Evolutionary conservation across 164 flowering plant species (phyloP).

Genomic region (Akebia trifoliata): DNA sequence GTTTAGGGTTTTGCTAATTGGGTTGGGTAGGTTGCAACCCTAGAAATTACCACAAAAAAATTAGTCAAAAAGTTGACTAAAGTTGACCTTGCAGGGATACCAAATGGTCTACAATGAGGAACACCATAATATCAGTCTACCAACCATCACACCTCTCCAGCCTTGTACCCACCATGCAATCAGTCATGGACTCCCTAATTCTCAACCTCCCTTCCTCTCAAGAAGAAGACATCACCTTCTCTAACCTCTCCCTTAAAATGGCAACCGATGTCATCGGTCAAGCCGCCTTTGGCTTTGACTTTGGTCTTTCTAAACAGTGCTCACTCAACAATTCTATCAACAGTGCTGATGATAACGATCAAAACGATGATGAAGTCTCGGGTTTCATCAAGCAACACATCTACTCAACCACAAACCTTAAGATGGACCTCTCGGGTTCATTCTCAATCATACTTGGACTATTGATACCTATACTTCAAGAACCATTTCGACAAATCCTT

Average conservation of each 20-base stretch:
- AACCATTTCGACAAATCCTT: constrained; percentile 71
- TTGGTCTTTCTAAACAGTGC: constrained; percentile 62
- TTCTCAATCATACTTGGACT: constrained; percentile 75
- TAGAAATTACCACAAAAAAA: too few species aligned
- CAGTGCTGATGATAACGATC: neutral
- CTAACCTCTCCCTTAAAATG: constrained; percentile 61
- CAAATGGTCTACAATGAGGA: constrained; percentile 91
- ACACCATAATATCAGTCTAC: constrained; percentile 75
- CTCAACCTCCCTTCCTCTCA: constrained; percentile 33
- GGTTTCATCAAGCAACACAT: constrained; percentile 82
- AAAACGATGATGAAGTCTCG: constrained; percentile 35
- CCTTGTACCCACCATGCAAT: constrained; percentile 76
- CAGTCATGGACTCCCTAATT: constrained; percentile 55
- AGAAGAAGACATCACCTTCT: constrained; percentile 47
- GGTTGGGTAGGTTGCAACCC: too few species aligned
- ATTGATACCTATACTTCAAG: constrained; percentile 75
- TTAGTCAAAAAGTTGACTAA: constrained; percentile 2
- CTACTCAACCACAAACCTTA: constrained; percentile 81
- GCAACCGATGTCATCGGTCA: constrained; percentile 91
- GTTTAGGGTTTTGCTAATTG: too few species aligned
- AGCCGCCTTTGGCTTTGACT: constrained; percentile 87
- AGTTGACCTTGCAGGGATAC: constrained; percentile 48
- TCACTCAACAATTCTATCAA: constrained; percentile 12
- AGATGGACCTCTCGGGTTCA: constrained; percentile 90
- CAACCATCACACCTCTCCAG: constrained; percentile 87